Conservation (phyloP, 345 rosid species). For the Physaria fendleri region DNA sequence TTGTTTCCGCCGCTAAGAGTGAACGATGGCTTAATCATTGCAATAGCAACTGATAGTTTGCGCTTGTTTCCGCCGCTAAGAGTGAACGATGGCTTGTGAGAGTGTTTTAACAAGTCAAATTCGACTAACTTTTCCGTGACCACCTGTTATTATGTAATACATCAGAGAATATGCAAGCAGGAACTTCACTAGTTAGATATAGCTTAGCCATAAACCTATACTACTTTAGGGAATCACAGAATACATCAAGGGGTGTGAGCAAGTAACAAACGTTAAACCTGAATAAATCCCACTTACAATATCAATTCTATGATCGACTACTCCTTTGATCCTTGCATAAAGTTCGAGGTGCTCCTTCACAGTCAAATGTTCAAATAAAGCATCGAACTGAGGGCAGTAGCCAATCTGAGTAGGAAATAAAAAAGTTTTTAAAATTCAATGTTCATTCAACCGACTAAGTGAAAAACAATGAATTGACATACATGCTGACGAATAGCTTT, state of each 20-base stretch:
- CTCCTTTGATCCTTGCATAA: constrained; percentile 97
- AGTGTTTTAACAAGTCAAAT: constrained; percentile 87
- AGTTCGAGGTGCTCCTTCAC: constrained; percentile 96
- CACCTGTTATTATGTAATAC: constrained; percentile 43
- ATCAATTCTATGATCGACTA: constrained; percentile 48
- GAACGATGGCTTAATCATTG: constrained; percentile 90
- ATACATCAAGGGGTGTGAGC: constrained; percentile 10
- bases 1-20: constrained; percentile 93
- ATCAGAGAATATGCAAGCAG: neutral
- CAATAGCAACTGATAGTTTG: constrained; percentile 94
- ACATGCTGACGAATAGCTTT: constrained; percentile 85
- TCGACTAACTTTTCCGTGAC: constrained; percentile 82
- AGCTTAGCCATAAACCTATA: neutral
- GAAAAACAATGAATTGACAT: constrained; percentile 26
- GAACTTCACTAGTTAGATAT: neutral
- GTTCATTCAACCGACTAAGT: neutral
- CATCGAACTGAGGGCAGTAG: constrained; percentile 97
- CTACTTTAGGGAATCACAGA: neutral
- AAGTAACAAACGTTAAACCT: neutral
- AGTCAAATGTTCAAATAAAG: constrained; percentile 76
- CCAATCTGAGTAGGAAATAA: constrained; percentile 55
- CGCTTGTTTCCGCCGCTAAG: constrained; percentile 98
- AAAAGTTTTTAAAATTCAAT: neutral
- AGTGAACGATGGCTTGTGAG: constrained; percentile 74
- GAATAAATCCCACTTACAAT: constrained; percentile 44